Evolutionary conservation across 352 stramenopile species (phyloP).

Genomic region (Phytophthora uliginosa): DNA sequence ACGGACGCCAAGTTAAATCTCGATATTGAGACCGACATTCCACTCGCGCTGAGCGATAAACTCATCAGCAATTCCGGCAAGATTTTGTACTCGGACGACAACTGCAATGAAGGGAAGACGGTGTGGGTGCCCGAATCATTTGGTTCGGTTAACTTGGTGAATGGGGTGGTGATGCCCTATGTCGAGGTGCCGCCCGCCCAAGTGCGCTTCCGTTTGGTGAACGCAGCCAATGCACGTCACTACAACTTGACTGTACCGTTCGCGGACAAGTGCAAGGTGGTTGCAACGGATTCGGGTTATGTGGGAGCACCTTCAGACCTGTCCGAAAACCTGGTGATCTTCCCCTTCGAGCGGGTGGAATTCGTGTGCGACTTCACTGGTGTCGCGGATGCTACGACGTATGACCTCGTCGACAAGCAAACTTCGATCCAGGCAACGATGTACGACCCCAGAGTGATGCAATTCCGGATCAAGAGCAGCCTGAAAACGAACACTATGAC

Average conservation of each 20-base stretch:
- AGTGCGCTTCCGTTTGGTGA: slow-evolving; percentile 73
- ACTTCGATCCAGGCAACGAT: slow-evolving; percentile 50
- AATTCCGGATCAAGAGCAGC: slow-evolving; percentile 48
- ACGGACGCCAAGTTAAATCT: slow-evolving; percentile 54
- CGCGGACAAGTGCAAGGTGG: slow-evolving; percentile 64
- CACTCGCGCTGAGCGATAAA: slow-evolving; percentile 51
- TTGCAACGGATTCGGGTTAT: slow-evolving; percentile 74
- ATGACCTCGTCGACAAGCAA: slow-evolving; percentile 60
- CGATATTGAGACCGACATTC: slow-evolving; percentile 64
- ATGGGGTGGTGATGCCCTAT: slow-evolving; percentile 71
- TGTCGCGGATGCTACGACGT: slow-evolving; percentile 48
- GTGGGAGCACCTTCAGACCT: slow-evolving; percentile 61
- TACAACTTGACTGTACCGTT: slow-evolving; percentile 87
- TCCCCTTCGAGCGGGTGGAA: slow-evolving; percentile 66
- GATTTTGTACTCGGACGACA: slow-evolving; percentile 66
- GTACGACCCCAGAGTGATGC: slow-evolving; percentile 64
- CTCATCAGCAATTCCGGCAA: slow-evolving; percentile 53
- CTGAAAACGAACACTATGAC: slow-evolving; percentile 56
- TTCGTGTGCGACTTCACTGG: slow-evolving; percentile 69
- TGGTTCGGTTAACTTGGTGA: slow-evolving; percentile 62
- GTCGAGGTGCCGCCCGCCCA: slow-evolving; percentile 72
- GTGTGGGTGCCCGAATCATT: slow-evolving; percentile 67
- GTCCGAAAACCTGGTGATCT: slow-evolving; percentile 43
- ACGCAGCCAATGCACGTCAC: slow-evolving; percentile 75
- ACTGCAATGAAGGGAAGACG: slow-evolving; percentile 44